phyloP scores from a whole-genome alignment of 2,329 filamentous ascomycete species.

The Fusarium kyushuense region DNA sequence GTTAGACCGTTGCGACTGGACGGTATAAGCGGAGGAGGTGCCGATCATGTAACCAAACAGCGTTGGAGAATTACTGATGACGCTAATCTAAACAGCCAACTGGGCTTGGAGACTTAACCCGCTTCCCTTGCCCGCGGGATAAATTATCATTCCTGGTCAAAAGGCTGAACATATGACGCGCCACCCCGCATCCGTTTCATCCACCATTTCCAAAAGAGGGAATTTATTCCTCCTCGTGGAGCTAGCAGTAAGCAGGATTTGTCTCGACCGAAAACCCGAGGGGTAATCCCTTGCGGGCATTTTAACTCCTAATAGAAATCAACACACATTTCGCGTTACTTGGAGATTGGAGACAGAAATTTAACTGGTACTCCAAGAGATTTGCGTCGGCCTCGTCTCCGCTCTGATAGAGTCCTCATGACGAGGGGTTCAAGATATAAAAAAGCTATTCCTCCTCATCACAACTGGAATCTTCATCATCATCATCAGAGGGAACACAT shows the following conservation, averaged over 20 bases:
- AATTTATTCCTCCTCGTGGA: background rate
- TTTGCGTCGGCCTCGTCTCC: background rate
- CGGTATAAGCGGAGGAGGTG: no score
- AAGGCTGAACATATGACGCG: background rate
- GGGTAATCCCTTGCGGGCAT: background rate
- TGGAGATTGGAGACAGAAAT: background rate
- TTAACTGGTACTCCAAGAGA: background rate
- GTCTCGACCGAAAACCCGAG: background rate
- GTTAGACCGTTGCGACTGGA: no score
- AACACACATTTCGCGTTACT: background rate
- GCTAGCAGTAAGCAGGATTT: background rate
- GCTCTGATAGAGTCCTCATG: accelerated
- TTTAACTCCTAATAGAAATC: background rate
- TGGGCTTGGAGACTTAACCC: accelerated
- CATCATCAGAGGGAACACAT: background rate
- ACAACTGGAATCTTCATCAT: background rate
- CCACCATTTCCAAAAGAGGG: background rate
- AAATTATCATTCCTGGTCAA: background rate
- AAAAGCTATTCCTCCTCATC: background rate
- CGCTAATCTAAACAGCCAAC: no score
- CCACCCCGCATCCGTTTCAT: no score
- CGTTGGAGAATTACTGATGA: no score
- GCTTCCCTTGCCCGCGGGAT: background rate
- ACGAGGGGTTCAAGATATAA: background rate
- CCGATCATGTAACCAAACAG: background rate